Conservation (phyloP, 2,329 filamentous ascomycete species). For the Colletotrichum sp. region DNA sequence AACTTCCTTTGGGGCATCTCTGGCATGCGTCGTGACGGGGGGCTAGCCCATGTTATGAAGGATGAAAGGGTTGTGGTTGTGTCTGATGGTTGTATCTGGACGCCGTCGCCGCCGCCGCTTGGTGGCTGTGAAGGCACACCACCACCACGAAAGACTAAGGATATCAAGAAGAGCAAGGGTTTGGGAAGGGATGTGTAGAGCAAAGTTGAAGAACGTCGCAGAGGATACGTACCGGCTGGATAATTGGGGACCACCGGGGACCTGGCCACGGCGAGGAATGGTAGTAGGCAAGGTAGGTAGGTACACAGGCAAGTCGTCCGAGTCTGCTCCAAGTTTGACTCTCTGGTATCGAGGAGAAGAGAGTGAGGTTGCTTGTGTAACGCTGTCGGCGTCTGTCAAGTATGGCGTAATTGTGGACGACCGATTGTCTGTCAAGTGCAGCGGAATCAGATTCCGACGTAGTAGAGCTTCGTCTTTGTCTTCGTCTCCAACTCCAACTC, state of each 20-base stretch:
- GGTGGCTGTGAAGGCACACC: background rate
- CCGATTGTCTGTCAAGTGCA: background rate
- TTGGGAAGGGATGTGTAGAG: background rate
- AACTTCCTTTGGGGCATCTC: background rate
- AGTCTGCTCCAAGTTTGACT: background rate
- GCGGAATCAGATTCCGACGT: background rate
- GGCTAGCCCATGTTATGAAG: background rate
- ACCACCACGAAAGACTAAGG: background rate
- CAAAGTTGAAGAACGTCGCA: background rate
- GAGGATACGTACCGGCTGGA: slow-evolving; percentile 2
- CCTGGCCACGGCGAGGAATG: background rate
- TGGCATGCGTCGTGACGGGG: background rate
- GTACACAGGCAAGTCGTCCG: background rate
- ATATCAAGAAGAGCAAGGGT: background rate
- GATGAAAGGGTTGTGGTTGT: slow-evolving; percentile 3
- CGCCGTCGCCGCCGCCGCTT: background rate
- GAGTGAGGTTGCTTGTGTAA: background rate
- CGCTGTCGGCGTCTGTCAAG: background rate
- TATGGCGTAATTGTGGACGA: background rate
- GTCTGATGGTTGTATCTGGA: background rate
- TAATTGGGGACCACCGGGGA: background rate
- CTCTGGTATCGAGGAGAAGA: background rate
- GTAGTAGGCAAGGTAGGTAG: background rate
- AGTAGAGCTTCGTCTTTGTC: background rate
- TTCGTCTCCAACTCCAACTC: background rate